Conservation (phyloP, 345 rosid genomes). For the Citrus medica region DNA sequence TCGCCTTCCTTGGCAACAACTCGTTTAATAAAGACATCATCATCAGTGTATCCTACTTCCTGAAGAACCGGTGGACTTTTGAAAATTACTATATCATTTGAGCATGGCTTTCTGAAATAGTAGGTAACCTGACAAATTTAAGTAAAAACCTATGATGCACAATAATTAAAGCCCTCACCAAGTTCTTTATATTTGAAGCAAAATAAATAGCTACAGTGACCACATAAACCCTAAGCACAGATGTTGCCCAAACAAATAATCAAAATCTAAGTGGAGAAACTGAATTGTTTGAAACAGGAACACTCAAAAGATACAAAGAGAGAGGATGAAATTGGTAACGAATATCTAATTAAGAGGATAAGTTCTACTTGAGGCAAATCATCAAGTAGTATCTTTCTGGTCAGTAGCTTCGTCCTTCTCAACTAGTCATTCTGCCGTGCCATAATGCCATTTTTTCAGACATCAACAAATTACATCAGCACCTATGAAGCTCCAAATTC, state of each 20-base stretch:
- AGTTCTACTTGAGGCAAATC: neutral
- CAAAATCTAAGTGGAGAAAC: neutral
- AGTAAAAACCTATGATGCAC: slow-evolving; percentile 3
- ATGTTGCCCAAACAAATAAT: neutral
- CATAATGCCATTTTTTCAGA: neutral
- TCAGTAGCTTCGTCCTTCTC: neutral
- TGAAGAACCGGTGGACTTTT: slow-evolving; percentile 95
- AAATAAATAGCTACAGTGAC: neutral
- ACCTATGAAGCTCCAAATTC: neutral
- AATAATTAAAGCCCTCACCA: neutral
- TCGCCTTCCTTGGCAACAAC: slow-evolving; percentile 94
- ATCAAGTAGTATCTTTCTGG: neutral
- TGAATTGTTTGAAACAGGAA: neutral
- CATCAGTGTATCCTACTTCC: slow-evolving; percentile 87
- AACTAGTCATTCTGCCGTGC: neutral
- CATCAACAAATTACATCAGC: neutral
- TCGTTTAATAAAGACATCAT: slow-evolving; percentile 92
- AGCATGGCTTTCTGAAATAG: slow-evolving; percentile 91
- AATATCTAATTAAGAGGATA: neutral
- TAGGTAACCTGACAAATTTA: slow-evolving; percentile 61
- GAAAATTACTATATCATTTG: slow-evolving; percentile 89
- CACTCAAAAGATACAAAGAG: neutral
- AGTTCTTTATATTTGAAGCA: neutral
- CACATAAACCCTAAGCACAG: neutral
- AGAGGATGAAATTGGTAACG: neutral